Conservation (phyloP, 129 eudicot genomes). For the Chrysanthemum makinoi region DNA sequence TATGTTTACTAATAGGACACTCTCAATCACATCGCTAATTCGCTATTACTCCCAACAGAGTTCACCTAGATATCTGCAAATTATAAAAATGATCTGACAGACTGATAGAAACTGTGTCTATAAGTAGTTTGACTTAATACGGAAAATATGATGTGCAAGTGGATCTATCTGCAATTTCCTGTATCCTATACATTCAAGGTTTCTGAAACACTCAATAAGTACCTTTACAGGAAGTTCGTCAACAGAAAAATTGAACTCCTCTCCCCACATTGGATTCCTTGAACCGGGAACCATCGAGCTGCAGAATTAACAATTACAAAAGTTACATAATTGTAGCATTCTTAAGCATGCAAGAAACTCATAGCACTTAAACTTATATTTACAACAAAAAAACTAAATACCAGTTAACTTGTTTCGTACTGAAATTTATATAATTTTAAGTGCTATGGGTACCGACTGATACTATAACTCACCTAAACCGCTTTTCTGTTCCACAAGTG, state of each 20-base stretch:
- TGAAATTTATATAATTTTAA: background rate
- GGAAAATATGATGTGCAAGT: background rate
- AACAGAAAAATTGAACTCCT: slow-evolving; percentile 83
- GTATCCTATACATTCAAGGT: slow-evolving; percentile 15
- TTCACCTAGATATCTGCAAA: too few species aligned
- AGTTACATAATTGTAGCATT: slow-evolving; percentile 3
- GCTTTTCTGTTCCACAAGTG: slow-evolving; percentile 92
- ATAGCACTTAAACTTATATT: background rate
- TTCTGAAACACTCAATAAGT: slow-evolving; percentile 13
- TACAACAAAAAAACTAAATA: slow-evolving; percentile 3
- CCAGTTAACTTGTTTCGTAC: slow-evolving; percentile 1
- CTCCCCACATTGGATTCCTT: slow-evolving; percentile 99
- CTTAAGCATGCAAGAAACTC: background rate
- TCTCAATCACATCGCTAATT: too few species aligned
- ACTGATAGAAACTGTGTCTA: too few species aligned
- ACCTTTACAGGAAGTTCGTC: slow-evolving; percentile 98
- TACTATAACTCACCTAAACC: slow-evolving; percentile 69
- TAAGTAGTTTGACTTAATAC: background rate
- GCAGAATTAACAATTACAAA: slow-evolving; percentile 30
- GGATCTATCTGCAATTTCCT: slow-evolving; percentile 12
- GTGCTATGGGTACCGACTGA: background rate
- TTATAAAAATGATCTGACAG: too few species aligned
- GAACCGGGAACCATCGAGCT: slow-evolving; percentile 99
- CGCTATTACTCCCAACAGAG: too few species aligned
- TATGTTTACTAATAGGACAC: too few species aligned